Percentiles rank a stretch among this genome's conserved stretches.
These are phyloP conservation scores for Mycena epipterygia DNA, from an alignment of 768 basidiomycete species.

Conservation along the genomic window DNA sequence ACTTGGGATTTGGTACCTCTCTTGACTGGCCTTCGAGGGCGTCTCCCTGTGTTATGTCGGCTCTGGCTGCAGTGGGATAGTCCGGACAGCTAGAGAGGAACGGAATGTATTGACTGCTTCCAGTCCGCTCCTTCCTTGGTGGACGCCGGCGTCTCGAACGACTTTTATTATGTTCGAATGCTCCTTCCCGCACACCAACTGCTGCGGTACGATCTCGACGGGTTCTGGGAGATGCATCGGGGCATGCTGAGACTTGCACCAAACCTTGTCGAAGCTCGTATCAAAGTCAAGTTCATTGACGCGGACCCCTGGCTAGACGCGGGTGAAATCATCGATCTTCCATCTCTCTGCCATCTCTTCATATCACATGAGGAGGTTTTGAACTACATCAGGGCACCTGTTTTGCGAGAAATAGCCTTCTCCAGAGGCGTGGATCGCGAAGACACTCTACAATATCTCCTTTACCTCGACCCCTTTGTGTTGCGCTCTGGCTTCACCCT, in stretches of 20 bases:
- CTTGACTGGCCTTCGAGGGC: not conserved
- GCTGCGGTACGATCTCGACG: not conserved
- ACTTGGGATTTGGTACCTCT: not conserved
- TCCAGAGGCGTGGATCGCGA: no score
- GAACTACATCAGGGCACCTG: not conserved
- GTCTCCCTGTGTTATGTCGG: not conserved
- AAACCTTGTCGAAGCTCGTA: conserved; percentile 4
- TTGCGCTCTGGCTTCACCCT: not conserved
- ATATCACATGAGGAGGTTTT: not conserved
- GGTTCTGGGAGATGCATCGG: not conserved
- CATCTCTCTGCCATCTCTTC: not conserved
- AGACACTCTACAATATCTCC: no score
- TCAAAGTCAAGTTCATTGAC: not conserved
- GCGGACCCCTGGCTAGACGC: not conserved
- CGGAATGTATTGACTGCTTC: not conserved
- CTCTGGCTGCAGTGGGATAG: not conserved
- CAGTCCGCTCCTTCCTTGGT: not conserved
- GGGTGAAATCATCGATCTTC: not conserved
- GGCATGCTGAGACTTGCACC: not conserved
- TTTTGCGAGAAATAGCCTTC: not conserved
- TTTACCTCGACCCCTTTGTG: not conserved
- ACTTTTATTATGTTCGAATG: not conserved
- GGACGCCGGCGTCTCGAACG: not conserved
- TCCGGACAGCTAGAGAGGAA: not conserved
- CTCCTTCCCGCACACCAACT: not conserved